Evolutionary conservation across 495 filamentous ascomycete species (phyloP), one percentile per base, ranked within the genome.

Genomic region (Polyplosphaeria fusca): DNA sequence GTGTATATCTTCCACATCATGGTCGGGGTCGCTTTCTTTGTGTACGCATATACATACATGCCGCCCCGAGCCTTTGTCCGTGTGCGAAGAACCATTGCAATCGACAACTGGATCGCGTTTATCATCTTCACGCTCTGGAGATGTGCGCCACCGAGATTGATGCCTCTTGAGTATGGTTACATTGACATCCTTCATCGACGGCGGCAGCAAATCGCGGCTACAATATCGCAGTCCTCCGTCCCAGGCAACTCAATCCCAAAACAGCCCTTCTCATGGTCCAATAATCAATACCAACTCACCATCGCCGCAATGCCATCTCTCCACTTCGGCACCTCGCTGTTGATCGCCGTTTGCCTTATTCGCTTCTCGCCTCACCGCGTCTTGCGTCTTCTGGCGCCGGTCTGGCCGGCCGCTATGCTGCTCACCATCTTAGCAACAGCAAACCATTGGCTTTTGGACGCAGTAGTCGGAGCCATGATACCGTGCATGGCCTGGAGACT

Each of bases 261-360:
- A 12, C 5, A 7, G 39, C 9, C 39, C 9, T 42, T 18, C 11
- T 11, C 19, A 11, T 60, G 57, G 57, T 47, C 22, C 18, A 25
- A 60, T 16, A 60, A 60, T 25, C 16, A 13, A 1, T 55, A 24
- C 23, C 57, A 60, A 35, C 30, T 60, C 13, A 55, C 51, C 19
- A 55, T 60, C 30, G 57, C 51, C 13, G 57, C 57, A 5, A 60
- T 60, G 57, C 57, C 51, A 9, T 45, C 18, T 55, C 28, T 60
- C 12, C 57, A 60, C 35, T 60, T 60, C 27, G 57, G 57, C 7
- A 60, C 42, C n/a, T 45, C 57, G 24, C 24, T 55, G 20, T 60
- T 55, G 18, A 38, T 60, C 27, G 51, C 35, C 7, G 12, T 43
- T 25, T 60, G 25, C 23, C 14, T 60, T 2, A n/a, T 38, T 16